Conservation (phyloP, 768 basidiomycete genomes). For the Pisolithus orientalis region DNA sequence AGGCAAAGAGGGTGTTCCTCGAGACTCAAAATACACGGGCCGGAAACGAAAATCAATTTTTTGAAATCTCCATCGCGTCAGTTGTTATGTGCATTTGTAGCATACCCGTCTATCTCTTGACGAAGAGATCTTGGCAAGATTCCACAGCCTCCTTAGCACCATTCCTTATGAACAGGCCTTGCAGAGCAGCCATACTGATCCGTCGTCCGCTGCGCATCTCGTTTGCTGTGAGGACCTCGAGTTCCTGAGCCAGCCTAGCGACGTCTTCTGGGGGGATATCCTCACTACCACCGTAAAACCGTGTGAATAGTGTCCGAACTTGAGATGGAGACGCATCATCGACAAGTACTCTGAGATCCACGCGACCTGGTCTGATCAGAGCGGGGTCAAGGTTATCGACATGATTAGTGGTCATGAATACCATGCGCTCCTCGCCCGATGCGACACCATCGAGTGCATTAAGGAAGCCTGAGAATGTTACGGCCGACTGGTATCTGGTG, state of each 20-base stretch:
- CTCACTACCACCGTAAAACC: slow-evolving; percentile 68
- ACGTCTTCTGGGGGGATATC: slow-evolving; percentile 29
- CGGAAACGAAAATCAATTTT: slow-evolving; percentile 79
- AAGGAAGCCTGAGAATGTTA: slow-evolving; percentile 96
- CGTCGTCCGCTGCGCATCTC: slow-evolving; percentile 48
- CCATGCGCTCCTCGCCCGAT: slow-evolving; percentile 94
- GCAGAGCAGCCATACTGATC: slow-evolving; percentile 94
- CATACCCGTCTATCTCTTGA: slow-evolving; percentile 21
- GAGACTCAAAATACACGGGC: slow-evolving; percentile 88
- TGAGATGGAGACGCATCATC: slow-evolving; percentile 85
- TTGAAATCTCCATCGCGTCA: slow-evolving; percentile 32
- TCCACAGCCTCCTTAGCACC: slow-evolving; percentile 49
- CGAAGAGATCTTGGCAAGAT: slow-evolving; percentile 40
- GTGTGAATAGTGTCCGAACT: slow-evolving; percentile 68
- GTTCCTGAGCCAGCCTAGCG: slow-evolving; percentile 40
- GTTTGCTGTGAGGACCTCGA: slow-evolving; percentile 49
- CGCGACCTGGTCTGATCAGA: slow-evolving; percentile 90
- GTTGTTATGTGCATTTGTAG: slow-evolving; percentile 4
- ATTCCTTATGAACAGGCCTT: slow-evolving; percentile 89
- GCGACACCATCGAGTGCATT: slow-evolving; percentile 98
- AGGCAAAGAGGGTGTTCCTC: slow-evolving; percentile 80
- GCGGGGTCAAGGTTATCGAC: slow-evolving; percentile 85
- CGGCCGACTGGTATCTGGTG: slow-evolving; percentile 81
- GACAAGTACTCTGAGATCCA: slow-evolving; percentile 78
- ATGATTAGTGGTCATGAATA: slow-evolving; percentile 99